Evolutionary conservation across 495 filamentous ascomycete genomes (phyloP), one percentile per base, ranked within the genome.

Genomic region (Filosporella fistucella): DNA sequence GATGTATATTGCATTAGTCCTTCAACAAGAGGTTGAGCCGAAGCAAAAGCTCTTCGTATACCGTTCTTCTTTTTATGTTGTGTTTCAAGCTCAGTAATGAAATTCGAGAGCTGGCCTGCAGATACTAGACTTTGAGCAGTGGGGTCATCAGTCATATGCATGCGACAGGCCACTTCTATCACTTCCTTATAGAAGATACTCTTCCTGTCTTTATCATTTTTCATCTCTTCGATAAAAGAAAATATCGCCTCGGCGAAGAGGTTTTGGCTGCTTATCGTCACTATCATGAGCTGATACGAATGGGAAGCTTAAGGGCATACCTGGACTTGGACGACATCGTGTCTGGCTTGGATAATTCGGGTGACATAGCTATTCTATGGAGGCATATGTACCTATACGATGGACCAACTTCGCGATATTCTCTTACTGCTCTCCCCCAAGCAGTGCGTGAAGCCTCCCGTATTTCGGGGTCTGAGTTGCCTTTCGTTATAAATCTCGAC

Each of bases 171-270:
- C 11, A 48, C 45, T 34, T 47, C 33, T 20, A 51, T 35, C 12
- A 51, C 48, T 4, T 47, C 38, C 45, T 51, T 56, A 10, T 47
- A 47, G 29, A 51, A 52, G 5, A 49, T 25, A 39, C 36, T 47
- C 17, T 48, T 56, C n/a, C 23, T 33, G 24, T 42, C 45, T 21
- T 51, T 44, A 21, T 56, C 48, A 29, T 46, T 39, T 26, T 11
- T 39, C 24, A 38, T 24, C 23, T 47, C 51, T 7, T 51, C 42
- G 21, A 43, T 23, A 22, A 52, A 49, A 7, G 47, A 42, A 16
- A 49, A 47, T 12, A 50, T 52, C 4, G 43, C 43, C 20, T 68
- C 64, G 47, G 67, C 68, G 9, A 51, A 71, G 17, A 63, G 68
- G 23, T 60, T 69, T 8, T 26, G 20, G 33, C 32, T 36, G 24